Base-by-base conservation (phyloP, 108 stramenopile species). In the Nitzschia putrida region DNA sequence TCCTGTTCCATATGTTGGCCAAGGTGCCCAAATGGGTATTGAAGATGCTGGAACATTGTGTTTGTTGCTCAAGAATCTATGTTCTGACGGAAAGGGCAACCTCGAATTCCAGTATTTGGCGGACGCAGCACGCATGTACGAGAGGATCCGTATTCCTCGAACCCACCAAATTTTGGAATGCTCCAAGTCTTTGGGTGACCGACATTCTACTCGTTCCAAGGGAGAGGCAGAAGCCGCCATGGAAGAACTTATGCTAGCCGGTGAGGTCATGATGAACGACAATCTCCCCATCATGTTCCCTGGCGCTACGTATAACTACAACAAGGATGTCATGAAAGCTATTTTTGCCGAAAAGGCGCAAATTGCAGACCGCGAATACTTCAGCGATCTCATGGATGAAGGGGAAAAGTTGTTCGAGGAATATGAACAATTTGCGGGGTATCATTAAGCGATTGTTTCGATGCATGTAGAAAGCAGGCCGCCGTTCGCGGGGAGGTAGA, bases 11-110 rank as follows among this genome's bases (percentile, higher is more conserved):
- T 86, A 80, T 61, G 71, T 86, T 39, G 88, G 88, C 18, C 88
- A 89, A 68, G 88, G 88, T 0, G 85, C 88, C 20, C 75, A 80
- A 61, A 81, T 82, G 83, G 88, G 83, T 16, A 73, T 86, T 54
- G 88, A 89, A 61, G 88, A 89, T 71, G 84, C 83, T 0, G 67
- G 67, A 18, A 68, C 67, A 23, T 18, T 68, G n/a, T 34, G 38
- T 7, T 37, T 85, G 0, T 60, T 88, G 3, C 37, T 55, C 6
- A 61, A 76, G 7, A 66, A 60, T 40, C 71, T 61, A 29, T 88
- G 83, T 56, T 54, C 52, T 7, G 49, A 53, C 13, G 66, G 23
- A 14, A 20, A 70, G 2, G 53, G 43, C 12, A 61, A 61, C 0
- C 29, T 77, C 0, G 61, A 76, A 37, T 56, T 76, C 14, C 51